A percentile compares a stretch with the other conserved stretches of the same genome.
Conservation (phyloP, 2,329 filamentous ascomycete species). For the Epichloe typhina region DNA sequence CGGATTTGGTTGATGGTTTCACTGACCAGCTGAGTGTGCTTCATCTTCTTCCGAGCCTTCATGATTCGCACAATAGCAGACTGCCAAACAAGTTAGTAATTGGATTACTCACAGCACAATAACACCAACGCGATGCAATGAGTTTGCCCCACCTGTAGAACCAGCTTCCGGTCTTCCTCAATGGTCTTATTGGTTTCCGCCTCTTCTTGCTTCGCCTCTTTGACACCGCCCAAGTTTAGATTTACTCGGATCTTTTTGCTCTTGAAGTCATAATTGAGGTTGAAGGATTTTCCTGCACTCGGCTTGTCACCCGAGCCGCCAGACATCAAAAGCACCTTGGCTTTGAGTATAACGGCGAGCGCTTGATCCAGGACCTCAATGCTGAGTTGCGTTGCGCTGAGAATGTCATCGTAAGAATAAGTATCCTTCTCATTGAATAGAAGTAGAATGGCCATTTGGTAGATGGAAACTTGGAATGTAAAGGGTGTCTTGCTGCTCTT, state of each 20-base stretch:
- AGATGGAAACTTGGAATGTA: slow-evolving; percentile 94
- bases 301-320: slow-evolving; percentile 59
- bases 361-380: slow-evolving; percentile 78
- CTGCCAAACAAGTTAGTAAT: slow-evolving; percentile 33
- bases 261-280: slow-evolving; percentile 90
- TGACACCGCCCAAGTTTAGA: slow-evolving; percentile 86
- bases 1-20: slow-evolving; percentile 95
- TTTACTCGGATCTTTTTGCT: slow-evolving; percentile 98
- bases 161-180: slow-evolving; percentile 90
- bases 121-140: background rate
- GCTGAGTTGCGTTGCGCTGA: slow-evolving; percentile 64
- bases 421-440: slow-evolving; percentile 88
- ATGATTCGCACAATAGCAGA: slow-evolving; percentile 98
- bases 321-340: slow-evolving; percentile 68
- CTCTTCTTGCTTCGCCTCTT: slow-evolving; percentile 90
- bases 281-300: slow-evolving; percentile 65
- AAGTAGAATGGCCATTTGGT: slow-evolving; percentile 91
- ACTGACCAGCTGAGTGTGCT: slow-evolving; percentile 84
- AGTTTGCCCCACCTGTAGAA: slow-evolving; percentile 69
- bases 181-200: slow-evolving; percentile 99
- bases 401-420: slow-evolving; percentile 78
- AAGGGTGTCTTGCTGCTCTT: slow-evolving; percentile 82
- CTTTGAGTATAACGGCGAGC: slow-evolving; percentile 77
- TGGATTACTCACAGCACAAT: background rate
- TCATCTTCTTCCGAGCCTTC: slow-evolving; percentile 99